Evolutionary conservation across 768 basidiomycete species (phyloP).

Genomic region (Plicaturopsis crispa): DNA sequence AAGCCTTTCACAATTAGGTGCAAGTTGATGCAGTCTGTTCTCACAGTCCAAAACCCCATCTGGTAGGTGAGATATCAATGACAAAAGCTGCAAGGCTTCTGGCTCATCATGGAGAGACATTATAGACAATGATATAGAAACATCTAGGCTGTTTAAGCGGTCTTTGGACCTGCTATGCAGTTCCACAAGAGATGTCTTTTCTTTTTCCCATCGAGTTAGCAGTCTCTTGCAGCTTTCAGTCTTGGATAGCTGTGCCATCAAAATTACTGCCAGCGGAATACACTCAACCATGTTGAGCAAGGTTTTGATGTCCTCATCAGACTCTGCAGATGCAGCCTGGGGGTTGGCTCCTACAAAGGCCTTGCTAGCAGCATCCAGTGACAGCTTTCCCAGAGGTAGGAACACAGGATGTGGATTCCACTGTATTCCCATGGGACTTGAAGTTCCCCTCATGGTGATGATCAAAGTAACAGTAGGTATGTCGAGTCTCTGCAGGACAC

Average conservation of each 20-base stretch:
- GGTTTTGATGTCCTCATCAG: constrained; percentile 15
- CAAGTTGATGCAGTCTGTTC: too few relatives aligned
- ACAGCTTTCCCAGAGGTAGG: constrained; percentile 18
- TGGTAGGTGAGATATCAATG: too few relatives aligned
- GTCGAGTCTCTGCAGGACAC: too few relatives aligned
- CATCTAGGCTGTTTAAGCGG: too few relatives aligned
- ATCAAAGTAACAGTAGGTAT: constrained; percentile 15
- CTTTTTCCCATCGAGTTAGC: constrained; percentile 23
- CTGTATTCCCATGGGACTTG: constrained; percentile 17
- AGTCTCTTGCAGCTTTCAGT: constrained; percentile 20
- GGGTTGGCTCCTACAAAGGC: constrained; percentile 19
- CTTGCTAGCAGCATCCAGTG: constrained; percentile 14
- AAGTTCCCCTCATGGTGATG: constrained; percentile 23
- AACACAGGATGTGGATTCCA: constrained; percentile 21
- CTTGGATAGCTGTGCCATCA: constrained; percentile 22
- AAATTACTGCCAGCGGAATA: constrained; percentile 24
- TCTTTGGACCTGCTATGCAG: too few relatives aligned
- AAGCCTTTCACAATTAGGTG: too few relatives aligned
- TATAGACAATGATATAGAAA: too few relatives aligned
- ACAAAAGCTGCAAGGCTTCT: too few relatives aligned
- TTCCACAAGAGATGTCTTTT: constrained; percentile 21
- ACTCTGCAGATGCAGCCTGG: too few relatives aligned
- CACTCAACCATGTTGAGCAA: constrained; percentile 23
- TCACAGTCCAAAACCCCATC: too few relatives aligned
- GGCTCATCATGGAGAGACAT: too few relatives aligned